Base-by-base conservation (phyloP, 352 stramenopile species). In the Blastocystis hominis region DNA sequence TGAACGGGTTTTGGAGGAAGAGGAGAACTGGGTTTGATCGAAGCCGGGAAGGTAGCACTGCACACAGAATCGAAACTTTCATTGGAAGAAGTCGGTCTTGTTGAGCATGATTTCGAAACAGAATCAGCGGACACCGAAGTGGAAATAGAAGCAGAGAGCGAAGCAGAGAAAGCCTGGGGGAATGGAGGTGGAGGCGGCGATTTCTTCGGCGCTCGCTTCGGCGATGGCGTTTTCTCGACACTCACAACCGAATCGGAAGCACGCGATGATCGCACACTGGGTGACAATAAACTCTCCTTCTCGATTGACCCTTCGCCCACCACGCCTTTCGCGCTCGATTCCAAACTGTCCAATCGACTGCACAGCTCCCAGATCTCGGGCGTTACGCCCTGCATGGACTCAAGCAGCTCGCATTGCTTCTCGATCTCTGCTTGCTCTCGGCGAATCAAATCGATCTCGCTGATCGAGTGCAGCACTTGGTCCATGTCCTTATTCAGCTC, bases 381-480 rank as follows among this genome's bases (percentile, higher is more conserved):
- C 9, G 62, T 42, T 36, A 84, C 50, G 6, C 44, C 72, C 1
- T 36, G 20, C 50, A 66, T 68, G 38, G 59, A 13, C 50, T 84
- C 72, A n/a, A 84, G n/a, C 47, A 63, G n/a, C 53, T 50, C 72
- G 38, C 72, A 84, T 40, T 84, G 47, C n/a, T 44, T 30, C 38
- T 53, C 53, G 13, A 84, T 63, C 20, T 66, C 47, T 36, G 36
- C 24, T 30, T 84, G 72, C 40, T 84, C 44, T 7, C 56, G 72
- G 15, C 42, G 34, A 2, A 84, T 69, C 7, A 6, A 9, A 38
- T 84, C 72, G 36, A 84, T 53, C 55, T 84, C 72, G 38, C 34
- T 30, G 4, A 84, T 44, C 53, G 34, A 42, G 20, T 47, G 30
- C 34, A 84, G 13, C 4, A 84, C 72, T 9, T 50, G 30, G 7